phyloP scores from a whole-genome alignment of 2,329 filamentous ascomycete species.

The Alternaria viburni region DNA sequence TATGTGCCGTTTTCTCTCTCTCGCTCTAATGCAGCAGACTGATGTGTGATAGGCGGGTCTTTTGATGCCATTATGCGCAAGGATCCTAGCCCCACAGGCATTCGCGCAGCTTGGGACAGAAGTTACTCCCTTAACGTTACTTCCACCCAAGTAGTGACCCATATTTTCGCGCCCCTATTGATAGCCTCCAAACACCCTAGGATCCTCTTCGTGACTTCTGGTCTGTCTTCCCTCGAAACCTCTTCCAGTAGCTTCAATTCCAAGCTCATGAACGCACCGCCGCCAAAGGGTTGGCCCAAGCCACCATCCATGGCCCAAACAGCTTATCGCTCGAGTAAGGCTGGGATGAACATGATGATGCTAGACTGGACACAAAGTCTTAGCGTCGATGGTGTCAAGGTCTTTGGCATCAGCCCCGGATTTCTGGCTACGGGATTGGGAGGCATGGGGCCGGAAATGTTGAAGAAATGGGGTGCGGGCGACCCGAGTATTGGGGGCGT shows the following conservation, averaged over 20 bases:
- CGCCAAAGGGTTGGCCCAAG: slow-evolving; percentile 58
- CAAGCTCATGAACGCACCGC: slow-evolving; percentile 28
- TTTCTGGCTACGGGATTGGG: slow-evolving; percentile 55
- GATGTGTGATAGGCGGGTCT: slow-evolving; percentile 48
- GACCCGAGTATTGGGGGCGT: slow-evolving; percentile 47
- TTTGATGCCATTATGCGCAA: slow-evolving; percentile 50
- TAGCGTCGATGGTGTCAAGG: slow-evolving; percentile 55
- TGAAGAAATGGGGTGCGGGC: slow-evolving; percentile 48
- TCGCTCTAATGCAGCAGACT: neutral
- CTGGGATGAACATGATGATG: slow-evolving; percentile 59
- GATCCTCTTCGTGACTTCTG: slow-evolving; percentile 51
- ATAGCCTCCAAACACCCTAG: slow-evolving; percentile 44
- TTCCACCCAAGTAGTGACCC: slow-evolving; percentile 48
- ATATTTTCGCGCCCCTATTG: slow-evolving; percentile 46
- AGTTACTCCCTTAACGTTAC: slow-evolving; percentile 49
- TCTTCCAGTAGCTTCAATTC: slow-evolving; percentile 32
- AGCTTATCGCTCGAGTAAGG: slow-evolving; percentile 53
- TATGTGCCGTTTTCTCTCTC: slow-evolving; percentile 15
- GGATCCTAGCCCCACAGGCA: slow-evolving; percentile 29
- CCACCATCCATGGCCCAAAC: slow-evolving; percentile 26
- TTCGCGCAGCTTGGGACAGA: slow-evolving; percentile 48
- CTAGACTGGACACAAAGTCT: slow-evolving; percentile 55
- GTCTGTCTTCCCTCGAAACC: slow-evolving; percentile 49
- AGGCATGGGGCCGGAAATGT: slow-evolving; percentile 38
- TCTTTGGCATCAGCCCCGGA: slow-evolving; percentile 56